Evolutionary conservation across 352 stramenopile genomes (phyloP), one percentile per base, ranked within the genome.

Genomic region (Phytophthora kernoviae): DNA sequence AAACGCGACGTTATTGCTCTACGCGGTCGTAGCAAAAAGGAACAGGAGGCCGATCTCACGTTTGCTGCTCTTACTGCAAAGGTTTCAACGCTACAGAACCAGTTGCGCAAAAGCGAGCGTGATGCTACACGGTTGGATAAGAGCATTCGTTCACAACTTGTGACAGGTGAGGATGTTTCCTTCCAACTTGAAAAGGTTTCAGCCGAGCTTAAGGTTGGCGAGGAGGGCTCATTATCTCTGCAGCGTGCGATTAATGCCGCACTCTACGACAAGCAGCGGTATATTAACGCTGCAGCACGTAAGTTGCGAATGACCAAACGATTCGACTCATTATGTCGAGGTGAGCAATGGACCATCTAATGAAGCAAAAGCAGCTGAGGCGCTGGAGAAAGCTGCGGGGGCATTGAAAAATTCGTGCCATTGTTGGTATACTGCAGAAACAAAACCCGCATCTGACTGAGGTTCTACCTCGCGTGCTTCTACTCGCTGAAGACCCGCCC

Each of bases 1-100:
- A 98, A 98, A 52, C 87, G 92, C 32, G 94, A 98, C 56, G 72
- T 97, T 33, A 98, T 98, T 50, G 85, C 90, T 32, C 75, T 97
- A 55, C 87, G 91, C 24, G 93, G 88, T 11, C 79, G 82, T 17
- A 93, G 77, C 51, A 90, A 88, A 52, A 93, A 96, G 49, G 81
- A 92, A 22, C 59, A 77, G 26, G 64, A 74, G 14, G 68, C 64
- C 15, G 85, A 96, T 18, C 66, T 97, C 7, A 97, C 91, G 10
- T 84, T 93, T 44, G 88, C 84, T 21, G 78, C 75, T 5, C 67
- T 97, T 17, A 95, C 91, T 32, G 93, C 91, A 40, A 96, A 94
- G 45, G 80, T 96, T 5, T 86, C 77, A 1, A 89, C 75, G 4
- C 56, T 94, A 20, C 76, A 85, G 66, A 94, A 96, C 57, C 87